Evolutionary conservation across 2,329 filamentous ascomycete species (phyloP).

Genomic region (Calonectria pseudoreteaudii): DNA sequence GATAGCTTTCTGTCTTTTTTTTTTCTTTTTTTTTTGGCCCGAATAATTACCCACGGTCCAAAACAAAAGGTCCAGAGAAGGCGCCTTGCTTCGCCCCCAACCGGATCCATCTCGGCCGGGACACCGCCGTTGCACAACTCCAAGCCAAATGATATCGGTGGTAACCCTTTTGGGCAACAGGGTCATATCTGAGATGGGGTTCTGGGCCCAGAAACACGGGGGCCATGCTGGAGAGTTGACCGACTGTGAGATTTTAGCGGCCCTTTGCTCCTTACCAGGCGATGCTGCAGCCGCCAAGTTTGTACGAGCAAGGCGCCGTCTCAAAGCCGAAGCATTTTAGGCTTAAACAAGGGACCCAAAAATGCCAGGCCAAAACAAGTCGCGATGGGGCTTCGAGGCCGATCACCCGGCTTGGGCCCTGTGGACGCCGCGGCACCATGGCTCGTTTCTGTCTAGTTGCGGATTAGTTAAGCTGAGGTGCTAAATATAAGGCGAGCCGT

Average conservation of each 20-base stretch:
- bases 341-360: not conserved
- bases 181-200: not conserved
- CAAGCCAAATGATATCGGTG: not conserved
- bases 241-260: constrained; percentile 20
- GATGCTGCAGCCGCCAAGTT: not conserved
- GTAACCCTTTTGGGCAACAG: not conserved
- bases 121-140: not conserved
- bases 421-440: not conserved
- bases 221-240: not conserved
- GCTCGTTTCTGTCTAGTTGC: not conserved
- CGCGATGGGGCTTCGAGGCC: not conserved
- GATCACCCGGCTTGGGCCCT: not conserved
- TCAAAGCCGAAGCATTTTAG: not conserved
- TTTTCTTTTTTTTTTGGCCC: not conserved
- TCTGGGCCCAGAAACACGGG: not conserved
- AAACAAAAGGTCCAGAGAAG: not conserved
- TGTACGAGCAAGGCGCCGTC: not conserved
- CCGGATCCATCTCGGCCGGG: not conserved
- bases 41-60: not conserved
- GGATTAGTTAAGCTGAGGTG: not conserved
- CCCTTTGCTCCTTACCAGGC: not conserved
- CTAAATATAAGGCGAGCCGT: not conserved
- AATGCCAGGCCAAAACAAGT: not conserved
- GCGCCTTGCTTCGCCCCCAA: not conserved
- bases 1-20: not conserved